Evolutionary conservation across 768 basidiomycete species (phyloP), one percentile per base, ranked within the genome.

Genomic region (Serendipita sp.): DNA sequence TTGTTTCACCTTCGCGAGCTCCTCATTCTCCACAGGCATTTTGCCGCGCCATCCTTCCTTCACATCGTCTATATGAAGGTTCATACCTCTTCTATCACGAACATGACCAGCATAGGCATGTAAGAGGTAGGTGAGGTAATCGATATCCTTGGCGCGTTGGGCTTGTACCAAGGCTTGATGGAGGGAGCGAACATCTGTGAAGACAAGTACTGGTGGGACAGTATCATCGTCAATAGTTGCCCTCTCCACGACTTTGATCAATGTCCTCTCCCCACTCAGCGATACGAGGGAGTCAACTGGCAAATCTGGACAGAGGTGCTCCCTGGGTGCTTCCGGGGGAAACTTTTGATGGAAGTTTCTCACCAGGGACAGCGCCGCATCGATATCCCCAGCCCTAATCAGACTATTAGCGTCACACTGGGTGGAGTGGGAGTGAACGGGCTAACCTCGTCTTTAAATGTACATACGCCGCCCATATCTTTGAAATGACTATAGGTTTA

Each of bases 121-220:
- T 68, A 81, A 82, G 2, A 85, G 70, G 78, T 82, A 92, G 65
- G 82, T 89, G 48, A 95, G 64, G 68, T 83, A 88, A 4, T 75
- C 79, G 28, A 93, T 74, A 17, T 82, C 81, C 42, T 76, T 73
- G 9, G 16, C 14, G 34, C n/a, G 38, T 63, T 67, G 68, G 4
- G 67, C 69, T 17, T 70, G 70, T n/a, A 85, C 81, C 30, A 92
- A 72, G 28, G 85, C 77, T 63, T 90, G 80, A 70, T 95, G 91
- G 60, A 96, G 74, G 3, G 85, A 64, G 66, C 88, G 85, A n/a
- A 95, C 66, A 69, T 95, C 90, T 16, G 73, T 66, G 70, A 92
- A 95, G 13, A 81, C 78, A 22, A 95, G 67, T 42, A 92, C 70
- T 0, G 92, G 92, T 0, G 92, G 88, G 3, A 96, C 84, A 24